Evolutionary conservation across 345 rosid species (phyloP), one percentile per base, ranked within the genome.

Genomic region (Jatropha curcas): DNA sequence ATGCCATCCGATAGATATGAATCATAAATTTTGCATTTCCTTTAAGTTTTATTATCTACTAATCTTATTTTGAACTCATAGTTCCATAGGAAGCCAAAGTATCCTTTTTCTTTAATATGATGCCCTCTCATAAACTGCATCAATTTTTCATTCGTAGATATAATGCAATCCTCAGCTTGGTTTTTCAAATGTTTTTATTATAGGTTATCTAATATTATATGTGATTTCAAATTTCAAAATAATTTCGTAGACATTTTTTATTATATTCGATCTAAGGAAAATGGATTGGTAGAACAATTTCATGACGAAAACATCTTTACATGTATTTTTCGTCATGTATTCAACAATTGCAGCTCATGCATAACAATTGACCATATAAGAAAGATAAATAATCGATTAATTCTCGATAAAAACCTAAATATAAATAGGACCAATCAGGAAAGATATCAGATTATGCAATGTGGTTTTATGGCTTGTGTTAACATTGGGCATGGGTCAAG

Each of bases 1-100:
- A 86, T 74, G 81, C 95, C 94, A 28, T 88, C 91, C 0, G 94
- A 89, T 71, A 77, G 80, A 62, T 12, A 51, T 30, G 79, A 80
- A 22, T 43, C 34, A 55, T 75, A 76, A 67, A 43, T 4, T 25
- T 41, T 53, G 39, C 59, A 16, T 27, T 22, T 76, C 6, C 33
- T 5, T 27, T 17, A 13, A 48, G 33, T 25, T 45, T 5, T 43
- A 19, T 11, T 33, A 2, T 56, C 31, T n/a, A n/a, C n/a, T n/a
- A n/a, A n/a, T n/a, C 60, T 17, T 34, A 25, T 31, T 24, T 33
- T 12, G 37, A 65, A 71, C n/a, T 22, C 30, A 27, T 60, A 6
- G 31, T 33, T 2, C 19, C 19, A 33, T 11, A 20, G 35, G n/a
- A 25, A 41, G 45, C n/a, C n/a, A n/a, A 13, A 12, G 16, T 4